Evolutionary conservation across 1,284 basidiomycete species (phyloP), one percentile per base, ranked within the genome.

Genomic region (Ganoderma resinaceum): DNA sequence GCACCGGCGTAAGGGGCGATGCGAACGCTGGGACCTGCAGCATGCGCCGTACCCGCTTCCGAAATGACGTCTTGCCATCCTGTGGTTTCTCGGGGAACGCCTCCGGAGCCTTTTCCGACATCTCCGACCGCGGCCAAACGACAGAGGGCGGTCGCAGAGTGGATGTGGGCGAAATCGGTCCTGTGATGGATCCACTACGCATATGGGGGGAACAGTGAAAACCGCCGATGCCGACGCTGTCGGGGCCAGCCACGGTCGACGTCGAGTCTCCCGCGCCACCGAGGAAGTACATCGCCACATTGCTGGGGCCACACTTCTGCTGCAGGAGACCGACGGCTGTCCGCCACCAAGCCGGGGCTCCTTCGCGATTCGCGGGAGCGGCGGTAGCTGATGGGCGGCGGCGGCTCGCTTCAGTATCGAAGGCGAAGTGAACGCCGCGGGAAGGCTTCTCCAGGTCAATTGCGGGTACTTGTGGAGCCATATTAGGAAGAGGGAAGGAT

Each of bases 11-110:
- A 63, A 94, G 79, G 35, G 91, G 91, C 31, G 85, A 80, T 23
- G 87, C 85, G 70, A 94, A 93, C 66, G 90, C 89, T 2, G 91
- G 91, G 8, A 92, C 91, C 31, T 84, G 81, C 63, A 84, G 84
- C 68, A 90, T 83, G 69, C 82, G 78, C 68, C 83, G 80, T 73
- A 85, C 83, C 52, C 85, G 81, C 68, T 79, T 77, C 63, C 76
- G 79, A 69, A 76, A 78, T 31, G 70, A 63, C 63, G 63, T 42
- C 68, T 57, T 69, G 33, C 42, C 23, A 2, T 52, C 37, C 65
- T 60, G 29, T 26, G 58, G 29, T n/a, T 57, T 29, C 29, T 66
- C 38, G 55, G 33, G 33, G 61, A 37, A 46, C 31, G 31, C 26
- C 18, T 33, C 62, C 52, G 43, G 26, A 37, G 71, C 59, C 62